A percentile compares a stretch with the other conserved stretches of the same genome.
Evolutionary conservation across 176 grass and related monocot genomes (phyloP).

Genomic region (Saccharum officinarum): DNA sequence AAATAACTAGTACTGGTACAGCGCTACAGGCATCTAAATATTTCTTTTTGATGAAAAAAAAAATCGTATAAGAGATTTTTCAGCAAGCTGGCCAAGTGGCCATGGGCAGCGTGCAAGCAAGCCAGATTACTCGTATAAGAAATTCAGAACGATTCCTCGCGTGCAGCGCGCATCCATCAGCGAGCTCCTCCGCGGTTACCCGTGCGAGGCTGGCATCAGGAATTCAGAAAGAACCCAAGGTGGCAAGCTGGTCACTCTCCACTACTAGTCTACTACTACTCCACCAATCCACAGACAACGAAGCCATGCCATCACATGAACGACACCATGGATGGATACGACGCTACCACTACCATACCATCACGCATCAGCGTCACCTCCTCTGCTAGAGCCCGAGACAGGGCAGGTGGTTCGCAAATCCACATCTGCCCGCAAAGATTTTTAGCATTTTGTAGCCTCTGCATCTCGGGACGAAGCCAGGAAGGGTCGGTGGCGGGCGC

Average conservation of each 20-base stretch:
- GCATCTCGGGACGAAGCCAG: not conserved
- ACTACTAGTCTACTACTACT: not conserved
- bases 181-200: not conserved
- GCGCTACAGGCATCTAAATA: not conserved
- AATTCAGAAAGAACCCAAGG: not conserved
- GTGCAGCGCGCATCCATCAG: conserved; percentile 14
- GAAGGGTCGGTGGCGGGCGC: not conserved
- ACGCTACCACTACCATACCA: not conserved
- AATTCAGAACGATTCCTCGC: not conserved
- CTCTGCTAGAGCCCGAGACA: not conserved
- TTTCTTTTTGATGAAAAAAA: not conserved
- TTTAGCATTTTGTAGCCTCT: not conserved
- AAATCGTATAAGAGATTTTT: not conserved
- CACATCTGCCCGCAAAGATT: conserved; percentile 14
- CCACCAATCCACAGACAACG: not conserved
- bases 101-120: conserved; percentile 19
- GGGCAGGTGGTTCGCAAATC: conserved; percentile 46
- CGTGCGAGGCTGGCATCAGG: not conserved
- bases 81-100: not conserved
- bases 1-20: not conserved
- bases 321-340: conserved; percentile 15
- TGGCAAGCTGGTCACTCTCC: conserved; percentile 24
- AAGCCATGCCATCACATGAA: not conserved
- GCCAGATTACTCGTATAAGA: not conserved
- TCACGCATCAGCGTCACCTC: not conserved